phyloP scores from a whole-genome alignment of 768 basidiomycete species.

The Pulveroboletus sp. region DNA sequence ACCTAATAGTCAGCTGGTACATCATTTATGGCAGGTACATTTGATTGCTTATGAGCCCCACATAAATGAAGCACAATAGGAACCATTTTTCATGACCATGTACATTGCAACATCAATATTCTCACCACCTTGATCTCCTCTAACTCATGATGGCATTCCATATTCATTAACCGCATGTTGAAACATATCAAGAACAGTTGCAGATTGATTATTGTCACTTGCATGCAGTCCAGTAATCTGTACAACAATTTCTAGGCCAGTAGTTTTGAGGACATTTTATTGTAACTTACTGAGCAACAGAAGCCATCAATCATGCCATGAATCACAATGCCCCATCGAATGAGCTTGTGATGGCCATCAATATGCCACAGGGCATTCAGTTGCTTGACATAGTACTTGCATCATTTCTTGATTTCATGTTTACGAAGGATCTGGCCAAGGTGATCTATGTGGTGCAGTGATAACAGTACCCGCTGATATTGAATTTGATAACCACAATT shows the following conservation, averaged over 20 bases:
- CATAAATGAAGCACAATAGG: conserved; percentile 27
- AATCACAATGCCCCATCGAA: background rate
- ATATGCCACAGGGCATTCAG: background rate
- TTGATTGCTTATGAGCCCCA: conserved; percentile 21
- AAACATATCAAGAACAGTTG: background rate
- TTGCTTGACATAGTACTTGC: background rate
- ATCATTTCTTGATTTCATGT: background rate
- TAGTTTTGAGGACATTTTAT: background rate
- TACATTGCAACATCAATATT: conserved; percentile 27
- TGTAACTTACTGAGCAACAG: background rate
- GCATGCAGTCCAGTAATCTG: background rate
- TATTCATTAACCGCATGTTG: background rate
- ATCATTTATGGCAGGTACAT: conserved; percentile 10
- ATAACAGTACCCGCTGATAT: background rate
- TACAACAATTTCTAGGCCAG: background rate
- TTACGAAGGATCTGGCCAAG: background rate
- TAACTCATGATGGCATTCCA: background rate
- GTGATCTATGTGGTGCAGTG: background rate
- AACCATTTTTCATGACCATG: conserved; percentile 22
- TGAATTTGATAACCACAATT: background rate
- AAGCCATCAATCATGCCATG: background rate
- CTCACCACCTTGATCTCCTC: conserved; percentile 30
- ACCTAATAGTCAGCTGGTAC: conserved; percentile 24
- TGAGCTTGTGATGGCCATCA: background rate
- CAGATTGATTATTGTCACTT: background rate